Percentiles rank a stretch among this genome's conserved stretches.
Conservation (phyloP, 2,329 filamentous ascomycete species). For the Aspergillus melleus region DNA sequence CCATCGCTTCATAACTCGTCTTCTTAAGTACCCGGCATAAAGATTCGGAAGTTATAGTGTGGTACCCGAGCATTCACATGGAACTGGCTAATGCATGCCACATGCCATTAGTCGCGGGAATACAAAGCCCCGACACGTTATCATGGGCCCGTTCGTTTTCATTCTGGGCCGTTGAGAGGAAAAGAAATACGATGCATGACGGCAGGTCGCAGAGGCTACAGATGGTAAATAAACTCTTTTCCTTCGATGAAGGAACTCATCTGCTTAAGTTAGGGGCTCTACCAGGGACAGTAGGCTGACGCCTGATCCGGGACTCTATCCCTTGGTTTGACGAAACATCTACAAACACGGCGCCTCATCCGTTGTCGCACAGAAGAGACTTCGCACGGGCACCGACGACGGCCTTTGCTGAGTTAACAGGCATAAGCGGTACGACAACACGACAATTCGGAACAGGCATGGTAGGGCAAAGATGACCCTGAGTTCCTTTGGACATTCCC, state of each 20-base stretch:
- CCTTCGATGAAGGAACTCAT: background rate
- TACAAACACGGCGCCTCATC: background rate
- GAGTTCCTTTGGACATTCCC: background rate
- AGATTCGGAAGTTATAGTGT: background rate
- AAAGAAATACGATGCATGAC: background rate
- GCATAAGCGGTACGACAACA: background rate
- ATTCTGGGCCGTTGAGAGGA: background rate
- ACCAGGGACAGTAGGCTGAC: no score
- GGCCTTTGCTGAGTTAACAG: background rate
- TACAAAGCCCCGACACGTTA: background rate
- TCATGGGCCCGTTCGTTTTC: background rate
- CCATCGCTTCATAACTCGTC: background rate
- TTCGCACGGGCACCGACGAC: background rate
- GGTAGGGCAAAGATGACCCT: background rate
- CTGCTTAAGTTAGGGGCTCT: background rate
- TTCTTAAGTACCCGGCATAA: background rate
- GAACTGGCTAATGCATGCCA: background rate
- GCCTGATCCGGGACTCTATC: background rate
- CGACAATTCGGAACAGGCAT: background rate
- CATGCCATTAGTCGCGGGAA: background rate
- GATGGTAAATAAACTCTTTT: background rate
- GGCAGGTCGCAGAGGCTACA: background rate
- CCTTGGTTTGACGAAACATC: background rate
- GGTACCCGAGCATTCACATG: background rate
- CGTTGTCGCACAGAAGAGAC: background rate